phyloP scores from a whole-genome alignment of 1,284 basidiomycete species.

The Ceratobasidium sp. region DNA sequence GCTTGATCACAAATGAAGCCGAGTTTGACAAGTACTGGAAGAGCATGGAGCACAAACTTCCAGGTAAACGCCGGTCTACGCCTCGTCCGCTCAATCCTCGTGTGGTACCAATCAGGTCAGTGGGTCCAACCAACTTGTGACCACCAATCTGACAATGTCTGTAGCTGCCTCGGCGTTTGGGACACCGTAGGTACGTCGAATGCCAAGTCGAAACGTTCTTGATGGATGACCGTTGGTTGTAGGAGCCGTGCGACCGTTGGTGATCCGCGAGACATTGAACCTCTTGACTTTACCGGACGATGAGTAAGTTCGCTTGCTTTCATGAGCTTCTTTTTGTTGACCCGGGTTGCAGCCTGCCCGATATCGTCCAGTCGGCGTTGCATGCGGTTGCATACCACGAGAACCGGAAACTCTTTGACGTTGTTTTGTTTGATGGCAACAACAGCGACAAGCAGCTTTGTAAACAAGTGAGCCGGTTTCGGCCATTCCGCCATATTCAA shows the following conservation, averaged over 20 bases:
- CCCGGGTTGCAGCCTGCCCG: constrained; percentile 6
- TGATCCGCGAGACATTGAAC: not conserved
- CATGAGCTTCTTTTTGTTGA: not conserved
- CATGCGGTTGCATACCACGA: constrained; percentile 42
- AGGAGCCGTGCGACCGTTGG: constrained; percentile 14
- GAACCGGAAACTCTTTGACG: constrained; percentile 30
- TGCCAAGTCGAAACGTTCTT: not conserved
- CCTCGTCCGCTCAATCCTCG: not conserved
- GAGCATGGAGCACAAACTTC: constrained; percentile 11
- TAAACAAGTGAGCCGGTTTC: constrained; percentile 29
- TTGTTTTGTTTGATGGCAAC: constrained; percentile 3
- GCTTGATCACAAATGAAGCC: not conserved
- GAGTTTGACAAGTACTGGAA: constrained; percentile 24
- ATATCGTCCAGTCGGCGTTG: constrained; percentile 35
- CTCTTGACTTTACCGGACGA: constrained; percentile 11
- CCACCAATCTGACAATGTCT: not conserved
- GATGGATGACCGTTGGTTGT: not conserved
- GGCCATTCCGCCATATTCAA: not conserved
- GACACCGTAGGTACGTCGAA: constrained; percentile 28
- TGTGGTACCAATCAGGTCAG: constrained; percentile 20
- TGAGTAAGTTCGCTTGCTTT: constrained; percentile 6
- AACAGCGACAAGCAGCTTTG: not conserved
- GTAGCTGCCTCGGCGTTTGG: constrained; percentile 34
- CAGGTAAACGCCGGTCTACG: not conserved
- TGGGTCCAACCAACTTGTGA: not conserved